Percentiles rank a stretch among this genome's conserved stretches.
Evolutionary conservation across 179 eudicot species (phyloP).

Genomic region (Spinacia oleracea): DNA sequence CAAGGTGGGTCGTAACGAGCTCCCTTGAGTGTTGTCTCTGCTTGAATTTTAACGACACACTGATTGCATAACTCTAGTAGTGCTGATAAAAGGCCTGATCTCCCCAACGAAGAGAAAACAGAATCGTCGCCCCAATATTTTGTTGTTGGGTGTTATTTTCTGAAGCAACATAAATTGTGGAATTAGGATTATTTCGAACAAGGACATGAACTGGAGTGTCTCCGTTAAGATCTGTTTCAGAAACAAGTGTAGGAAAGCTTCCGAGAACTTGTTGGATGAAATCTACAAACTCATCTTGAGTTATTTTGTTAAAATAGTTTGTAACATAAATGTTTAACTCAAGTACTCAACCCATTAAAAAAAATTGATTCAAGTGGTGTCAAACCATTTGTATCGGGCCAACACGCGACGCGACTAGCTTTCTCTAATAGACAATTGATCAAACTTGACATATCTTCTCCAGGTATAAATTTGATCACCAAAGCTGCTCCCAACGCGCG

Average conservation of each 20-base stretch:
- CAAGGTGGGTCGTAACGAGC: slow-evolving; percentile 1
- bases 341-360: too few relatives aligned
- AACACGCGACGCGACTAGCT: slow-evolving; percentile 6
- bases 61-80: neutral
- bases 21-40: neutral
- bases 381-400: slow-evolving; percentile 12
- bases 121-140: neutral
- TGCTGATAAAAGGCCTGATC: neutral
- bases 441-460: neutral
- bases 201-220: slow-evolving; percentile 21
- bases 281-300: neutral
- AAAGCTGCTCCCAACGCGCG: neutral
- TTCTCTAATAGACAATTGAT: neutral
- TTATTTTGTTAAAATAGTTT: neutral
- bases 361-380: slow-evolving; percentile 23
- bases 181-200: neutral
- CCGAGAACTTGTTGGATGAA: slow-evolving; percentile 7
- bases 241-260: slow-evolving; percentile 2
- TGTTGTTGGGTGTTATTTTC: neutral
- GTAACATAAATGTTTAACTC: too few relatives aligned
- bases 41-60: neutral
- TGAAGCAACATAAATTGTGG: neutral
- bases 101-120: neutral
- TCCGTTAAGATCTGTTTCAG: neutral
- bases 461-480: neutral